phyloP scores from a whole-genome alignment of 768 basidiomycete genomes.

The Pleurotus salmoneostramineus region DNA sequence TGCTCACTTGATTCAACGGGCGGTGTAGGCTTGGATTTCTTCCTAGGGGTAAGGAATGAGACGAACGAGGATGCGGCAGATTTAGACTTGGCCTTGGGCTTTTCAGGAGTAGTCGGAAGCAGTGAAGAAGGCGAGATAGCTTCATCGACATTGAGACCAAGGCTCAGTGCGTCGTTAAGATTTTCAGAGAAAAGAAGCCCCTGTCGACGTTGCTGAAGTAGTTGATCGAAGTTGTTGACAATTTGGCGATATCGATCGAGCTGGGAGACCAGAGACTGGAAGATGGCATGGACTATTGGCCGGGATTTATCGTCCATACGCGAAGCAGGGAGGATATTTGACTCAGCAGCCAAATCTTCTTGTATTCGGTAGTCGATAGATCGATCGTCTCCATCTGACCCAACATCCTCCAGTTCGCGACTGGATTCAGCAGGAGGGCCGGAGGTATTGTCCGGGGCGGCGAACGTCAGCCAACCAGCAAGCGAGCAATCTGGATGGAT shows the following conservation, averaged over 20 bases:
- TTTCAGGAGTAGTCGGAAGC: constrained; percentile 20
- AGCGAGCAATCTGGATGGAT: constrained; percentile 84
- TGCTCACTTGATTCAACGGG: constrained; percentile 39
- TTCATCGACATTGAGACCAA: constrained; percentile 61
- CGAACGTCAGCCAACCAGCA: constrained; percentile 85
- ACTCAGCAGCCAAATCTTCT: constrained; percentile 55
- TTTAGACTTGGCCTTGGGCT: constrained; percentile 42
- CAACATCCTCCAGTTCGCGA: constrained; percentile 13
- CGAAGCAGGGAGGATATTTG: constrained; percentile 57
- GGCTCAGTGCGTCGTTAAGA: constrained; percentile 80
- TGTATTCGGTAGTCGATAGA: constrained; percentile 78
- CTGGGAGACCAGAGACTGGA: constrained; percentile 76
- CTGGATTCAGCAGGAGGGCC: constrained; percentile 8
- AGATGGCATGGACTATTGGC: constrained; percentile 78
- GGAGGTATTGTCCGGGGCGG: constrained; percentile 33
- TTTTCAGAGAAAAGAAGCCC: constrained; percentile 92
- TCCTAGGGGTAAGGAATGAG: constrained; percentile 78
- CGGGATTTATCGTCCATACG: constrained; percentile 68
- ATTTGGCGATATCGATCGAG: constrained; percentile 74
- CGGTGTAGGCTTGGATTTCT: constrained; percentile 38
- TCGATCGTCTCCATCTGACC: constrained; percentile 68
- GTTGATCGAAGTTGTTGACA: constrained; percentile 80
- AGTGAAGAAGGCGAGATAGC: constrained; percentile 27
- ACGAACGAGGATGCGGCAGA: constrained; percentile 60
- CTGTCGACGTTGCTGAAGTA: constrained; percentile 79